Evolutionary conservation across 2,329 filamentous ascomycete genomes (phyloP), one percentile per base, ranked within the genome.

Genomic region (Rosellinia necatrix): DNA sequence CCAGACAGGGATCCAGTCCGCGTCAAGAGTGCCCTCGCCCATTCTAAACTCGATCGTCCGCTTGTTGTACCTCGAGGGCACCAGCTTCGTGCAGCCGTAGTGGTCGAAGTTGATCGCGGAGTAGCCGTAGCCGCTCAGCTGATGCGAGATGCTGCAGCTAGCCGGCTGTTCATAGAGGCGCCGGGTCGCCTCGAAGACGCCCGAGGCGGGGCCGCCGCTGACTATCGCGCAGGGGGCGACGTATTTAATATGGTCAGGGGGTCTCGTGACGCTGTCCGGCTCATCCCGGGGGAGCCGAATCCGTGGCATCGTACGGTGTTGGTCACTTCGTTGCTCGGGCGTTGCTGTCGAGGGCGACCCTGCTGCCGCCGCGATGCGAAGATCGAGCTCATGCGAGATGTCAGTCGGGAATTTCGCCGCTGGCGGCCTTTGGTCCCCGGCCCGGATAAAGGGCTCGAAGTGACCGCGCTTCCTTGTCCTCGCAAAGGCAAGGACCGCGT

Each of bases 31-130:
- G 0, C 60, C 61, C 4, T 62, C 60, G 1, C 54, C 64, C 0
- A 62, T 24, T 2, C 66, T 54, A 13, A 66, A 64, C 25, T 70
- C 66, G 8, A 70, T 53, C 3, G 67, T 68, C 7, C 56, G 58
- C 10, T 15, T 13, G 12, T 13, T 17, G 0, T 0, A 1, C 1
- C 2, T 3, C 8, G 4, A 1, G 12, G 12, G 9, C 1, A 4
- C 8, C 1, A 59, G 22, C 1, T 17, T 8, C 0, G 10, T 2
- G 24, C 55, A 57, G 3, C 2, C 6, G 21, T 63, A 59, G 15
- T 21, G 9, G 2, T 3, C 1, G 19, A 64, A 58, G 15, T 29
- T 59, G 7, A 56, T 34, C 1, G 30, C 37, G 1, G 22, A 19
- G 6, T 41, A n/a, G 2, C 4, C 0, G 3, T 5, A 2, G 4